These are phyloP conservation scores for Xylogone sp. DNA, from an alignment of 2,329 filamentous ascomycete genomes.

Conservation along the genomic window DNA sequence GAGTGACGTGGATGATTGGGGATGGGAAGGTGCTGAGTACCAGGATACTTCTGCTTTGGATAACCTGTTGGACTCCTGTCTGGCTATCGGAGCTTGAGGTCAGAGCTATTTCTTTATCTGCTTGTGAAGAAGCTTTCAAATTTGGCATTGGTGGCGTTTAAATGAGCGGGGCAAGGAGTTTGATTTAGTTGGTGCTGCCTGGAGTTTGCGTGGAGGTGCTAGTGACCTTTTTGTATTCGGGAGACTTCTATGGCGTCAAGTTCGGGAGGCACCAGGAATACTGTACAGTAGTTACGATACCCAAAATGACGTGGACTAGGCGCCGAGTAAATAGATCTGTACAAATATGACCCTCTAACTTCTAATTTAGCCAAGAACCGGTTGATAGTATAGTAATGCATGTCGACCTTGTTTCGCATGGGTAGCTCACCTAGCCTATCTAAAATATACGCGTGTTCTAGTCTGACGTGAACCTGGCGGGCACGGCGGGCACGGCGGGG, in stretches of 20 bases:
- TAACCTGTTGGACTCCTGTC: conserved; percentile 41
- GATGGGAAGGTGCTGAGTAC: conserved; percentile 58
- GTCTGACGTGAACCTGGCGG: not conserved
- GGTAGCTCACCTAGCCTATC: not conserved
- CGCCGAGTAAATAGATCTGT: not conserved
- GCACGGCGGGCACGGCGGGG: no score
- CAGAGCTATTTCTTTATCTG: no score
- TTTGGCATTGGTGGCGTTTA: conserved; percentile 16
- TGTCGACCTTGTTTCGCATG: no score
- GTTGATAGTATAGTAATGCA: no score
- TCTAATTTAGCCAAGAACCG: no score
- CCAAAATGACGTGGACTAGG: not conserved
- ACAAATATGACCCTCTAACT: not conserved
- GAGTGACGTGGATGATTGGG: conserved; percentile 59
- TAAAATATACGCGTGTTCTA: not conserved
- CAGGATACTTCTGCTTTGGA: conserved; percentile 51
- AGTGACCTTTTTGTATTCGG: not conserved
- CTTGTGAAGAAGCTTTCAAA: no score
- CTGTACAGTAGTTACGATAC: not conserved
- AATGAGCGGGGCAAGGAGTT: not conserved
- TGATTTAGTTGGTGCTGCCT: not conserved
- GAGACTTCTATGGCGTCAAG: not conserved
- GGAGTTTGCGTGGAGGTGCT: not conserved
- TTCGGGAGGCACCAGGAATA: not conserved
- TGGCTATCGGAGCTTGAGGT: conserved; percentile 24